These are phyloP conservation scores for Candolleomyces efflorescens DNA, from an alignment of 768 basidiomycete genomes.

Conservation along the genomic window DNA sequence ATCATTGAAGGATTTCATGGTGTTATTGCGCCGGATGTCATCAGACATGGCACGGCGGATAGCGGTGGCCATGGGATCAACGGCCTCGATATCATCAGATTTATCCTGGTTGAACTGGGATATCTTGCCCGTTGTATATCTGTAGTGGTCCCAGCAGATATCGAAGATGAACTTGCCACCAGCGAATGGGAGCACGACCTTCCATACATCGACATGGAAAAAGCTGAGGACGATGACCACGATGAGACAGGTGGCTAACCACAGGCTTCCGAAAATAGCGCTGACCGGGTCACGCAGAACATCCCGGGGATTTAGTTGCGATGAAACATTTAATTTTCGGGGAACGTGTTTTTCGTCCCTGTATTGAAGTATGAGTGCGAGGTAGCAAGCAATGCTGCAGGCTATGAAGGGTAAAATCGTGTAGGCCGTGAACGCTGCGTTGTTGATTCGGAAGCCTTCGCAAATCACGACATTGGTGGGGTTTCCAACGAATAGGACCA, in stretches of 20 bases:
- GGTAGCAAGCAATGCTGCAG: constrained; percentile 55
- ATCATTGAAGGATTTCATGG: neutral
- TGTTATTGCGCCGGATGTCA: neutral
- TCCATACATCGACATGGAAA: constrained; percentile 79
- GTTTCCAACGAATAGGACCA: constrained; percentile 80
- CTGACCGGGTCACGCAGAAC: constrained; percentile 72
- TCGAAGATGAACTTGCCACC: constrained; percentile 5
- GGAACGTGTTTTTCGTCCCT: constrained; percentile 52
- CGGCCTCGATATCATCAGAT: neutral
- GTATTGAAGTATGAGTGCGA: constrained; percentile 57
- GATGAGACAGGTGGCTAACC: constrained; percentile 66
- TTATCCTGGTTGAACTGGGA: neutral
- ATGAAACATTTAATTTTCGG: constrained; percentile 30
- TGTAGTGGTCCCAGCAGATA: neutral
- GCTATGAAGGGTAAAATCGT: constrained; percentile 78
- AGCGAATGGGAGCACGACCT: constrained; percentile 80
- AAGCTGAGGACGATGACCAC: constrained; percentile 75
- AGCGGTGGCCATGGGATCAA: neutral
- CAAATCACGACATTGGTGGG: constrained; percentile 94
- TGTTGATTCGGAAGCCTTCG: constrained; percentile 78
- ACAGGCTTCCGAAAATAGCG: constrained; percentile 65
- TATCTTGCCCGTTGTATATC: neutral
- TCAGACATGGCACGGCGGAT: neutral
- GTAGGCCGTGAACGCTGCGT: constrained; percentile 77
- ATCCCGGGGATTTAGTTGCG: constrained; percentile 44